Evolutionary conservation across 495 filamentous ascomycete genomes (phyloP), one percentile per base, ranked within the genome.

Genomic region (Darksidea phi): DNA sequence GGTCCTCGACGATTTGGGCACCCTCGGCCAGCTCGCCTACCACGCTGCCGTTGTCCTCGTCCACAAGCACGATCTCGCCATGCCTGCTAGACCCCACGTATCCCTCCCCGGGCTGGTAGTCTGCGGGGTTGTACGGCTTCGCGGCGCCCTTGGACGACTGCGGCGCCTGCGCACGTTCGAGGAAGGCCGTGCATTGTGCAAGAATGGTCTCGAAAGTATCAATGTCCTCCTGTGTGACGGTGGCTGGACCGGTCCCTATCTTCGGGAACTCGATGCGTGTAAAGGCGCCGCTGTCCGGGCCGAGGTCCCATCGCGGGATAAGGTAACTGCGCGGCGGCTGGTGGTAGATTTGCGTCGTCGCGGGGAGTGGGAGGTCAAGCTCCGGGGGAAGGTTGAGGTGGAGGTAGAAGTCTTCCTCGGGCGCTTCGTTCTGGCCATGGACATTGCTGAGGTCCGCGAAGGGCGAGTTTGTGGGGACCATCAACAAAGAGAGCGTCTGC

Each of bases 201-300:
- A 97, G 80, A 54, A 97, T 97, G 2, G 91, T 96, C 77, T 97
- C 91, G 69, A 97, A 97, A 0, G 91, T 97, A 72, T 97, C 91
- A 24, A 96, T 80, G 72, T 97, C 91, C 68, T 97, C 91, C 74
- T 97, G 91, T 2, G 87, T 83, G 24, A 86, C 85, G 54, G 82
- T 83, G 34, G 81, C 78, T 0, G 79, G 73, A 0, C 80, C 81
- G 49, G 77, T 79, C 11, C 89, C 89, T 10, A 90, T 78, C 4
- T 79, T 70, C 1, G 91, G 91, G 61, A 97, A 95, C 71, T 95
- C 87, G 64, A 97, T 90, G 28, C 89, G 81, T 26, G 91, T 95
- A 68, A 97, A 97, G 8, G 90, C 90, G 58, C 90, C 90, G 61
- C 83, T 86, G 23, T 93, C 89, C 2, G 87, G 88, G 15, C 90